Percentiles rank a stretch among this genome's conserved stretches.
These are phyloP conservation scores for Chlamydomonas schloesseri DNA, from an alignment of 139 green algal genomes.

Conservation along the genomic window DNA sequence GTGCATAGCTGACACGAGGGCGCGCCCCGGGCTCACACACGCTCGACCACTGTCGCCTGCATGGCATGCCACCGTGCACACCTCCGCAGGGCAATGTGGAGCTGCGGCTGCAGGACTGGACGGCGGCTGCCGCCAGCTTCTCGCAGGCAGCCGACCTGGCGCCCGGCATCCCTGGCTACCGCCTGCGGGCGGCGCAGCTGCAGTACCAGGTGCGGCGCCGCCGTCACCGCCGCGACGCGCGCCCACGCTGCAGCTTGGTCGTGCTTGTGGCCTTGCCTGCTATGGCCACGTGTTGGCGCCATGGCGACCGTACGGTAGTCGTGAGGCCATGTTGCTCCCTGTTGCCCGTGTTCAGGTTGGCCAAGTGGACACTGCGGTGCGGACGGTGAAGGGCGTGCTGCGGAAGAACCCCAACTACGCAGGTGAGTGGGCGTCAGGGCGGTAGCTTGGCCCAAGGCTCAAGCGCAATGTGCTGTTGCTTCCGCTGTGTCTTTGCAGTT, in stretches of 20 bases:
- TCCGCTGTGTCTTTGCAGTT: no score
- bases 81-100: conserved; percentile 40
- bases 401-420: conserved; percentile 40
- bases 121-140: not conserved
- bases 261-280: no score
- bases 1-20: no score
- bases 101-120: conserved; percentile 24
- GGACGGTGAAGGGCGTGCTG: conserved; percentile 33
- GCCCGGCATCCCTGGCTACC: conserved; percentile 40
- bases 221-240: not conserved
- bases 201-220: not conserved
- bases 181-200: conserved; percentile 30
- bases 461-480: no score
- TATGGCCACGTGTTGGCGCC: not conserved
- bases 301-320: no score
- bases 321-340: no score
- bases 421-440: not conserved
- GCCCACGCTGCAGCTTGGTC: no score
- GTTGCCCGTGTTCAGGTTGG: not conserved
- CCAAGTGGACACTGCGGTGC: not conserved
- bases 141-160: conserved; percentile 24
- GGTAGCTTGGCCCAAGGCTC: no score
- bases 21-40: no score
- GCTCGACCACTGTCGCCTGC: no score
- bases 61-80: no score